Evolutionary conservation across 1,139 yeast species (phyloP).

Genomic region (Zhuliangozyma parablackwelliae): DNA sequence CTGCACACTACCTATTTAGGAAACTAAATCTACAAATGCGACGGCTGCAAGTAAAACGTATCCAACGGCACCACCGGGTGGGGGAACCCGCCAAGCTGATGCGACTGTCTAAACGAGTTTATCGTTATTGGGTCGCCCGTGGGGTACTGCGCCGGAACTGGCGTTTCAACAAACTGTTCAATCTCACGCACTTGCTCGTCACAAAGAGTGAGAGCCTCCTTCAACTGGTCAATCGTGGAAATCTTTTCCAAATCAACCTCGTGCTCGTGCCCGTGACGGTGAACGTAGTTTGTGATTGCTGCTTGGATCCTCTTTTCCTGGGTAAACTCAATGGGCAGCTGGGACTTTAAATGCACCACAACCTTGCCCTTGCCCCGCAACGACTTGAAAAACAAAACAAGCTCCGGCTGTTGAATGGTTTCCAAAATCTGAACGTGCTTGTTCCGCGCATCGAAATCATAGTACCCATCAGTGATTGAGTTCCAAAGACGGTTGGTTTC

Average conservation of each 20-base stretch:
- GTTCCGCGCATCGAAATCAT: conserved; percentile 61
- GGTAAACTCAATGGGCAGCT: conserved; percentile 28
- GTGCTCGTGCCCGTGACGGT: conserved; percentile 18
- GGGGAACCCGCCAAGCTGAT: no score
- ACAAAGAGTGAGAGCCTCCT: no score
- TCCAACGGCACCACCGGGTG: no score
- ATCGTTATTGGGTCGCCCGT: no score
- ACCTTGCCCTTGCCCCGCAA: conserved; percentile 48
- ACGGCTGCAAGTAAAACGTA: no score
- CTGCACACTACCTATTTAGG: neutral
- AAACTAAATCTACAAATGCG: no score
- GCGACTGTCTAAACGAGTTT: no score
- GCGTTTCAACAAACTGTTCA: no score
- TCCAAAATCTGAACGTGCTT: conserved; percentile 56
- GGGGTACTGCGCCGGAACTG: no score
- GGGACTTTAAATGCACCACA: conserved; percentile 68
- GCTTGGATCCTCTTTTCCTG: conserved; percentile 21
- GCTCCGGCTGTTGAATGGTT: conserved; percentile 50
- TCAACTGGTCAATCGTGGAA: no score
- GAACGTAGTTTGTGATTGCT: conserved; percentile 25
- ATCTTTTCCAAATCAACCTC: conserved; percentile 15
- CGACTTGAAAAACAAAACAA: conserved; percentile 50
- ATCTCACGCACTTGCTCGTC: no score
- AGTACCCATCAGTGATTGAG: conserved; percentile 68
- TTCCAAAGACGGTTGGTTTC: conserved; percentile 67